These are phyloP conservation scores for Lunularia cruciata DNA, from an alignment of 225 moss, liverwort and hornwort species.

Conservation along the genomic window DNA sequence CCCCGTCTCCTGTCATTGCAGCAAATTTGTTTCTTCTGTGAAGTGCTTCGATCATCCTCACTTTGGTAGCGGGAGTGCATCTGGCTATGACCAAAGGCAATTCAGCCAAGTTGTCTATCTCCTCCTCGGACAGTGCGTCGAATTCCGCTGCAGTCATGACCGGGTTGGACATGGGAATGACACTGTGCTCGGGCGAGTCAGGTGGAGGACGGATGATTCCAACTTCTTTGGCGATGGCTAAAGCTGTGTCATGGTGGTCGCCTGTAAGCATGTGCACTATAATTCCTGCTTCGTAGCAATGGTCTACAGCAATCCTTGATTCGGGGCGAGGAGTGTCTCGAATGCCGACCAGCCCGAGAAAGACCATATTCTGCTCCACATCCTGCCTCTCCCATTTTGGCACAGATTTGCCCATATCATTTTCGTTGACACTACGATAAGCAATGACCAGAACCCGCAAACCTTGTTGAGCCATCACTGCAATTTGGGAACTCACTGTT, in stretches of 20 bases:
- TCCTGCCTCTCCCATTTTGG: constrained; percentile 13
- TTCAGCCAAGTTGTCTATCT: constrained; percentile 6
- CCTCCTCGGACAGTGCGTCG: constrained; percentile 20
- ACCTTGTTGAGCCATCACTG: constrained; percentile 9
- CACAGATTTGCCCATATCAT: not conserved
- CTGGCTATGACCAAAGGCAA: constrained; percentile 19
- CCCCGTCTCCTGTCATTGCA: constrained; percentile 61
- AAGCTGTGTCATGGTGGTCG: constrained; percentile 17
- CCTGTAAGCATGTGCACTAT: constrained; percentile 23
- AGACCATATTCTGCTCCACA: constrained; percentile 10
- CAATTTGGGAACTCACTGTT: not conserved
- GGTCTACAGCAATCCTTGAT: constrained; percentile 4
- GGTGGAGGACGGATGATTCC: constrained; percentile 16
- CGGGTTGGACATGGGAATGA: not conserved
- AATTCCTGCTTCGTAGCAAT: constrained; percentile 12
- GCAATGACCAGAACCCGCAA: constrained; percentile 19
- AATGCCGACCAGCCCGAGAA: constrained; percentile 20
- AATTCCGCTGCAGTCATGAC: constrained; percentile 22
- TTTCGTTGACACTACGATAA: not conserved
- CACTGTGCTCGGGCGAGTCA: not conserved
- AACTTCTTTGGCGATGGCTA: constrained; percentile 19
- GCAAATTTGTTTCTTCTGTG: constrained; percentile 34
- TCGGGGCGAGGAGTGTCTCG: constrained; percentile 23
- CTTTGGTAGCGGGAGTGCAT: constrained; percentile 23
- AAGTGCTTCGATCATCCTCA: constrained; percentile 25